Evolutionary conservation across 306 rosid species (phyloP).

Genomic region (Vigna radiata): DNA sequence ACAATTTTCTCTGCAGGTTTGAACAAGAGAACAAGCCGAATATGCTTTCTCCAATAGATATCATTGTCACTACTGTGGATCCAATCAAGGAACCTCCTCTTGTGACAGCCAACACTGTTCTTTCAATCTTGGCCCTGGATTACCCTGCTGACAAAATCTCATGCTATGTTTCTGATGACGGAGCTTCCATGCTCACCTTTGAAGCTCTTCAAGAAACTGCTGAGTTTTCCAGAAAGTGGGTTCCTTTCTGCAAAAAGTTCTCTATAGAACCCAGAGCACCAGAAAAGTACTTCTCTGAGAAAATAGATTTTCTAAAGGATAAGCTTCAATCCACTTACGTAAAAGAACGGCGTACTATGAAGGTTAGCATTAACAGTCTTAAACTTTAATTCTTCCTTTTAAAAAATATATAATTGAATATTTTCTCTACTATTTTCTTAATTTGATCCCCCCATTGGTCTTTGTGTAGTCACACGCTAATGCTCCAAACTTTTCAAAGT

Average conservation of each 20-base stretch:
- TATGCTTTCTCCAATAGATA: conserved; percentile 79
- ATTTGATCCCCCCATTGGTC: neutral
- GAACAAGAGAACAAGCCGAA: conserved; percentile 90
- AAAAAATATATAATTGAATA: neutral
- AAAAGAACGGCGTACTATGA: conserved; percentile 94
- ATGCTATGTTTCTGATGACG: conserved; percentile 96
- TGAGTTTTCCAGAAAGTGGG: conserved; percentile 93
- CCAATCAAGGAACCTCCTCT: conserved; percentile 97
- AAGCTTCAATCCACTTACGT: conserved; percentile 90
- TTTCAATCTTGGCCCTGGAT: conserved; percentile 91
- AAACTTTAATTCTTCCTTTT: conserved; percentile 16
- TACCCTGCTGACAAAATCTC: conserved; percentile 88
- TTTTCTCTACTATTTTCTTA: neutral
- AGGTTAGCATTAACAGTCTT: conserved; percentile 58
- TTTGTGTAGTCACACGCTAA: neutral
- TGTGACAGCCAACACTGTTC: conserved; percentile 89
- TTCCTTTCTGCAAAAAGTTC: conserved; percentile 87
- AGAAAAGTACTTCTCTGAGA: conserved; percentile 88
- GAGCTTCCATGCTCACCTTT: conserved; percentile 94
- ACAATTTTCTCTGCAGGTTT: conserved; percentile 61
- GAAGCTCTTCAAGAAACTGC: conserved; percentile 96
- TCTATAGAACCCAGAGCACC: conserved; percentile 90
- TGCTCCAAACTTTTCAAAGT: neutral
- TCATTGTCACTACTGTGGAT: conserved; percentile 89
- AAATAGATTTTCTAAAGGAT: conserved; percentile 92